Conservation (phyloP, 768 basidiomycete genomes). For the Leccinum disarticulatum region DNA sequence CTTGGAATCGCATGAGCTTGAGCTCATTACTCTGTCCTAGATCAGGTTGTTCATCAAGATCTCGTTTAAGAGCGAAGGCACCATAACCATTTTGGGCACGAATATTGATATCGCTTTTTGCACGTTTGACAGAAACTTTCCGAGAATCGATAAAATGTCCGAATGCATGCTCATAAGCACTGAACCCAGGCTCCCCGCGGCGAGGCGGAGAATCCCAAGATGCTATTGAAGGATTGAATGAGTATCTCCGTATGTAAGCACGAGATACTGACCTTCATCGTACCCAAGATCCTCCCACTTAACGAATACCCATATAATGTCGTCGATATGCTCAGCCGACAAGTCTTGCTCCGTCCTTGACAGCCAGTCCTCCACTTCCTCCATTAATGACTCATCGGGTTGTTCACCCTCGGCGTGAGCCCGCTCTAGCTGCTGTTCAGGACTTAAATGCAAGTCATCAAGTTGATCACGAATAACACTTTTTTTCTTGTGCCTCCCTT, state of each 20-base stretch:
- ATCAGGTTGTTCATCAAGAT: constrained; percentile 51
- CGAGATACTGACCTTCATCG: constrained; percentile 66
- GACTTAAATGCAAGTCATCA: constrained; percentile 22
- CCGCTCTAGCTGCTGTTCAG: constrained; percentile 29
- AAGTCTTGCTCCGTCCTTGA: constrained; percentile 41
- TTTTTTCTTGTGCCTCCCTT: constrained; percentile 22
- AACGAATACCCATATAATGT: constrained; percentile 79
- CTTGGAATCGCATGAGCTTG: constrained; percentile 88
- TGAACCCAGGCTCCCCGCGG: constrained; percentile 52
- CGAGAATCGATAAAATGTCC: constrained; percentile 62
- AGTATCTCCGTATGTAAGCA: neutral
- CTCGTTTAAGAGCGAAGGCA: constrained; percentile 42
- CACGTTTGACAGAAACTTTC: constrained; percentile 54
- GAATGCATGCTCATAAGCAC: constrained; percentile 69
- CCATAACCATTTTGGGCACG: constrained; percentile 59
- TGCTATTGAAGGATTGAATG: constrained; percentile 44
- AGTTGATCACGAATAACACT: constrained; percentile 24
- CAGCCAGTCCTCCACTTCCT: constrained; percentile 59
- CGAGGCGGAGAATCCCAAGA: constrained; percentile 91
- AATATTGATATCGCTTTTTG: constrained; percentile 39
- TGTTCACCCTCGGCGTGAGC: constrained; percentile 63
- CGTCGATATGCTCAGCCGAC: constrained; percentile 49
- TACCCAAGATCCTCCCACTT: constrained; percentile 97
- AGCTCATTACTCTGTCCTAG: constrained; percentile 65
- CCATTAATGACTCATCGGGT: constrained; percentile 52